Evolutionary conservation across 371 early-diverging fungal genomes (phyloP).

Genomic region (Edhazardia aedis): DNA sequence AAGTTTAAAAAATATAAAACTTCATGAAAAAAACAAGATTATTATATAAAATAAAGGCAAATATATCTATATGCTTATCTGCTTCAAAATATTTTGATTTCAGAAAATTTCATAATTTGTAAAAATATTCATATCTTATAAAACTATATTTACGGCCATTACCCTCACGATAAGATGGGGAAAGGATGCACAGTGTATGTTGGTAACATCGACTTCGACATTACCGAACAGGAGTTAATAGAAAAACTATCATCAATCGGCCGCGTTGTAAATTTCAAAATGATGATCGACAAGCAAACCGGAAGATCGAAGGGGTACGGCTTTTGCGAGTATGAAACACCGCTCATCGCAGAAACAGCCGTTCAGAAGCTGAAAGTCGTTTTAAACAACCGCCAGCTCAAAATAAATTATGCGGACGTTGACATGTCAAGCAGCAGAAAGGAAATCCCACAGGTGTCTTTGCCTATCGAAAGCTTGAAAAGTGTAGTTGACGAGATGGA

Average conservation of each 20-base stretch:
- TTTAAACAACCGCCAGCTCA: slow-evolving; percentile 44
- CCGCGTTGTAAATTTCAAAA: slow-evolving; percentile 42
- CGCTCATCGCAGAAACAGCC: slow-evolving; percentile 46
- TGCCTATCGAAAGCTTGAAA: slow-evolving; percentile 34
- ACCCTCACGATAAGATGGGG: too few species aligned
- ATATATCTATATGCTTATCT: too few species aligned
- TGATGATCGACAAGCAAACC: slow-evolving; percentile 45
- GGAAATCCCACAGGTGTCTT: slow-evolving; percentile 6
- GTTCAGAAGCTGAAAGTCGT: slow-evolving; percentile 43
- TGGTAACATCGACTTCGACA: slow-evolving; percentile 48
- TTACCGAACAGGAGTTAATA: slow-evolving; percentile 43
- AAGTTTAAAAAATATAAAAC: too few species aligned
- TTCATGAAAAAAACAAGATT: too few species aligned
- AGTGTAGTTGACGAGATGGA: slow-evolving; percentile 36
- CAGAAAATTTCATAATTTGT: too few species aligned
- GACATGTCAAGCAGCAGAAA: slow-evolving; percentile 28
- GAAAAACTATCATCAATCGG: slow-evolving; percentile 46
- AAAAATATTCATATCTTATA: too few species aligned
- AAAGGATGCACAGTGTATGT: slow-evolving; percentile 47
- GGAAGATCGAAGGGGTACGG: slow-evolving; percentile 48
- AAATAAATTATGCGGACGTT: slow-evolving; percentile 48
- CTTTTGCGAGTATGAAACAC: slow-evolving; percentile 48
- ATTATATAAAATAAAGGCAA: too few species aligned
- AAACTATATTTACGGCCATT: too few species aligned
- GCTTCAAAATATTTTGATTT: too few species aligned